Evolutionary conservation across 768 basidiomycete species (phyloP).

Genomic region (Rhodotorula kratochvilovae): DNA sequence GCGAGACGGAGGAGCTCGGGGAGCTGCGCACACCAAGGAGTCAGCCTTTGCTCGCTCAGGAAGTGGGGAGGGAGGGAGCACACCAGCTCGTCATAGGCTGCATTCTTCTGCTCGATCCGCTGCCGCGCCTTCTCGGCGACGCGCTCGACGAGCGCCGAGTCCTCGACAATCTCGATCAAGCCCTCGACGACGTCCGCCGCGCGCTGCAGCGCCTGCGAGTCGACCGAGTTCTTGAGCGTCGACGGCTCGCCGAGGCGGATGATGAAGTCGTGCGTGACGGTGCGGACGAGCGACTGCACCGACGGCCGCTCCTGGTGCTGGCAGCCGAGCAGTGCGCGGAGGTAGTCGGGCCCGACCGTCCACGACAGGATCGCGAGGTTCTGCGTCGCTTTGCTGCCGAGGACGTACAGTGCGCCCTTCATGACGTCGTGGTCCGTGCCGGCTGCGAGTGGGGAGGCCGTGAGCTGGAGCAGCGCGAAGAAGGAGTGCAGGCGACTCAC

Average conservation of each 20-base stretch:
- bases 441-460: constrained; percentile 56
- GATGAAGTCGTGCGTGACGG: constrained; percentile 52
- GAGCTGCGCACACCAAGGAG: constrained; percentile 47
- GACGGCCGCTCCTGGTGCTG: constrained; percentile 80
- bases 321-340: constrained; percentile 63
- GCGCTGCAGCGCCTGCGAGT: constrained; percentile 13
- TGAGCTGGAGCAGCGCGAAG: neutral
- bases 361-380: constrained; percentile 56
- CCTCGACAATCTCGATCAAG: constrained; percentile 18
- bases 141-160: constrained; percentile 9
- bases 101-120: constrained; percentile 36
- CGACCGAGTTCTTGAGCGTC: constrained; percentile 29
- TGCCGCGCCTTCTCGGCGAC: constrained; percentile 20
- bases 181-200: constrained; percentile 11
- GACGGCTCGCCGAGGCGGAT: constrained; percentile 41
- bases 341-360: constrained; percentile 55
- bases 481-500: constrained; percentile 52
- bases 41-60: neutral
- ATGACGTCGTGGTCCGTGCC: constrained; percentile 81
- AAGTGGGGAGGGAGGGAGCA: neutral
- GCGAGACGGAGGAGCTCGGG: constrained; percentile 54
- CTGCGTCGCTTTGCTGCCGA: constrained; percentile 42
- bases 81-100: constrained; percentile 38
- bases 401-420: constrained; percentile 64
- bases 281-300: constrained; percentile 66